A percentile compares a stretch with the other conserved stretches of the same genome.
phyloP scores from a whole-genome alignment of 2,329 filamentous ascomycete species.

The Cladosporium sp. region DNA sequence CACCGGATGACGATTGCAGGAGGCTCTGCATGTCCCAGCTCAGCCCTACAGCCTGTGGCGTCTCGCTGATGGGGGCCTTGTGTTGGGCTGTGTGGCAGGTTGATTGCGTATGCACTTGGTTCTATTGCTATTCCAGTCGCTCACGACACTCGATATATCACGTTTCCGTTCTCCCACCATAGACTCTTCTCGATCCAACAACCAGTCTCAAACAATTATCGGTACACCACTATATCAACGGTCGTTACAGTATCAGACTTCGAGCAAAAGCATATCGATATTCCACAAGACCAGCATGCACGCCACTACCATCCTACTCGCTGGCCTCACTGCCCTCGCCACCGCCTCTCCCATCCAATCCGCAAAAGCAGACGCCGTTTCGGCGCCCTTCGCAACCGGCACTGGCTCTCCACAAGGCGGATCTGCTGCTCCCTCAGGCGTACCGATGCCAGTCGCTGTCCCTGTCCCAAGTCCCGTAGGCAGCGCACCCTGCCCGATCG shows the following conservation, averaged over 20 bases:
- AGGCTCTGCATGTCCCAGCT: not conserved
- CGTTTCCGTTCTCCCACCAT: not conserved
- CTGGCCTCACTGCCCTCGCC: not conserved
- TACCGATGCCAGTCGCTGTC: conserved; percentile 1
- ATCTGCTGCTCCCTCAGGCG: not conserved
- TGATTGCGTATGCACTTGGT: conserved; percentile 3
- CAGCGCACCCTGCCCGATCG: conserved; percentile 22
- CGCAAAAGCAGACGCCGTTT: not conserved
- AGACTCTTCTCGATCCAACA: not conserved
- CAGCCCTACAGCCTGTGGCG: not conserved
- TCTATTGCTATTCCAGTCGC: not conserved
- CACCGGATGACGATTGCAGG: not conserved
- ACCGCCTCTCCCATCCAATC: conserved; percentile 4
- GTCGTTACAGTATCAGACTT: not conserved
- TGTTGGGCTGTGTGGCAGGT: not conserved
- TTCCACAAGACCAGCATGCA: not conserved
- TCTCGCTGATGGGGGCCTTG: conserved; percentile 3
- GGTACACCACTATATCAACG: not conserved
- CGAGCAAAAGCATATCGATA: not conserved
- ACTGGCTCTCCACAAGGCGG: not conserved
- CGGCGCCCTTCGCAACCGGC: not conserved
- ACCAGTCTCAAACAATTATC: not conserved
- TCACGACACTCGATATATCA: not conserved
- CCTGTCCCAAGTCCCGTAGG: not conserved
- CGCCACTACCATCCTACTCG: not conserved